Conservation (phyloP, 1,284 basidiomycete genomes). For the Pseudozyma thailandica region DNA sequence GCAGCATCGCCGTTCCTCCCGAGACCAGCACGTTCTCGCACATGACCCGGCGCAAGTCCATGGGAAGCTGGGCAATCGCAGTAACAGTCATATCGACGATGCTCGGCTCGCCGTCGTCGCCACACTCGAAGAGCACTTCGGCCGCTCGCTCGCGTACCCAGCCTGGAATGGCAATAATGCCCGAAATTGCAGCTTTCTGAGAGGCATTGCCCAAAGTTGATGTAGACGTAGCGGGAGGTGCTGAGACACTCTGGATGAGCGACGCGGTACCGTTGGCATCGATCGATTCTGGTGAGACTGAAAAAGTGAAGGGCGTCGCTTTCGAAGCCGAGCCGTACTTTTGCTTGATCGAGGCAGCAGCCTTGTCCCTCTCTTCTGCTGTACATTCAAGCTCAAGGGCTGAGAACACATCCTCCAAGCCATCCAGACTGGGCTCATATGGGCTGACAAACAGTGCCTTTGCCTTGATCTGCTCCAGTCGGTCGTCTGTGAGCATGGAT, state of each 20-base stretch:
- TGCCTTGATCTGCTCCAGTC: slow-evolving; percentile 56
- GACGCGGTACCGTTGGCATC: slow-evolving; percentile 35
- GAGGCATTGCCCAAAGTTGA: slow-evolving; percentile 22
- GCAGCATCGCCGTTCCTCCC: slow-evolving; percentile 89
- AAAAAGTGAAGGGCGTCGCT: slow-evolving; percentile 37
- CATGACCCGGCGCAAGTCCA: slow-evolving; percentile 85
- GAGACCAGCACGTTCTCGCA: slow-evolving; percentile 82
- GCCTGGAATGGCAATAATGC: slow-evolving; percentile 85
- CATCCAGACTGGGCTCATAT: slow-evolving; percentile 10
- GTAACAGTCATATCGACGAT: slow-evolving; percentile 82
- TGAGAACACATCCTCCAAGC: slow-evolving; percentile 19
- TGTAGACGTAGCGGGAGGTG: slow-evolving; percentile 8
- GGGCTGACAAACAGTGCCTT: slow-evolving; percentile 55
- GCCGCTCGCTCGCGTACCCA: slow-evolving; percentile 92
- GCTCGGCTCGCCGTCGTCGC: slow-evolving; percentile 76
- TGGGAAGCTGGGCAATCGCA: slow-evolving; percentile 73
- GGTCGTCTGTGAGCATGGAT: slow-evolving; percentile 39
- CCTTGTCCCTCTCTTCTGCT: neutral
- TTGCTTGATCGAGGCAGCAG: slow-evolving; percentile 5
- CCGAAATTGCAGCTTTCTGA: slow-evolving; percentile 16
- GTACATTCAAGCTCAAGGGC: slow-evolving; percentile 13
- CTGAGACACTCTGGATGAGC: slow-evolving; percentile 26
- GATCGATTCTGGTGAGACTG: slow-evolving; percentile 16
- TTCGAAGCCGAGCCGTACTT: slow-evolving; percentile 18
- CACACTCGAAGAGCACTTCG: slow-evolving; percentile 88